Base-by-base conservation (phyloP, 2,329 filamentous ascomycete species). In the Fusarium graminum region DNA sequence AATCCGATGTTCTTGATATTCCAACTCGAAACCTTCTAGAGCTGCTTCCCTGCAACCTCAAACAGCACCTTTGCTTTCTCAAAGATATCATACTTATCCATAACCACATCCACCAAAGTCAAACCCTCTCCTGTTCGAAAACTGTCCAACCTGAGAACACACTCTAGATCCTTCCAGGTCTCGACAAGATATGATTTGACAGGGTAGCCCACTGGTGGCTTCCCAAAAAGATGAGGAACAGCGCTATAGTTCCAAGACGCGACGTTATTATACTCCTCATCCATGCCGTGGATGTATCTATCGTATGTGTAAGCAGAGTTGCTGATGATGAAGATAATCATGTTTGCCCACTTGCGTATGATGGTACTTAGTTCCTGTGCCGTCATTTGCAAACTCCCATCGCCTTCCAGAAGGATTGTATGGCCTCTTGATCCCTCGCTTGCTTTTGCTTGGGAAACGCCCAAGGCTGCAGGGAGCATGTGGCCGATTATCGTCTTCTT, bases 301-400 rank as follows among this genome's bases (percentile, higher is more conserved):
- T 63, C 60, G 28, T 46, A 51, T 0, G 60, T 63, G 5, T 63
- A 63, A 0, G 52, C 59, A 2, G 30, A 17, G 10, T 63, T 63
- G 2, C 63, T 63, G 0, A 63, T 26, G 1, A 63, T 47, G 0
- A 63, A 63, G 6, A 63, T 40, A 1, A 25, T 36, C 26, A 49
- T 32, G 4, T 58, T 30, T 1, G 17, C 26, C 0, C 59, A 40
- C 7, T 43, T 39, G 17, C 52, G 52, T 2, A 63, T 63, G 7
- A 63, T 63, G 3, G 51, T 58, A 17, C 60, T 63, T 2, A 63
- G 17, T 11, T 57, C 51, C 11, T 63, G 59, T 0, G 32, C 59
- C 0, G 60, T 63, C 52, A 63, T 63, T 2, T 63, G 59, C 6
- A 63, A 63, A 11, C 59, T 63, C 1, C 59, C 59, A 2, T 63